Evolutionary conservation across 73 alveolate species (phyloP).

Genomic region (Paramecium sonneborni): DNA sequence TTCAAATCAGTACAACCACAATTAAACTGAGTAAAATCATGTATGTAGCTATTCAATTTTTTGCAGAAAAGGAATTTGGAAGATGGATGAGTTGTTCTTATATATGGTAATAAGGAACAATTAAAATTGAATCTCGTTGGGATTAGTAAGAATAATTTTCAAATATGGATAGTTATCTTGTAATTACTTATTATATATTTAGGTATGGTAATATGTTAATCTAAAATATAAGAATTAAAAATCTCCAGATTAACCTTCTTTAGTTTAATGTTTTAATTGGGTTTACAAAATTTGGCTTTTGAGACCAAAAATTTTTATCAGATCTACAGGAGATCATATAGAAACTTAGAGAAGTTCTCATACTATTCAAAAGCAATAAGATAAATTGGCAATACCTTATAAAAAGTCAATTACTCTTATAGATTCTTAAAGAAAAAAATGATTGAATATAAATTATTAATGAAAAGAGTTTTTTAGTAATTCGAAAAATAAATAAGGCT

Average conservation of each 20-base stretch:
- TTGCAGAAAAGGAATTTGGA: not conserved
- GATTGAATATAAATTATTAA: not conserved
- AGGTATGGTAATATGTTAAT: slow-evolving; percentile 25
- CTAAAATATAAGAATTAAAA: slow-evolving; percentile 8
- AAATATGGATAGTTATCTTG: not conserved
- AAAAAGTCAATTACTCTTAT: not conserved
- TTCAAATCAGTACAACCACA: not conserved
- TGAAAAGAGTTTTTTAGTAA: not conserved
- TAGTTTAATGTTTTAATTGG: not conserved
- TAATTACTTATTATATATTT: not conserved
- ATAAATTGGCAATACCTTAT: not conserved
- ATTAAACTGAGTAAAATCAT: not conserved
- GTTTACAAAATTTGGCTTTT: not conserved
- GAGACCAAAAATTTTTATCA: not conserved
- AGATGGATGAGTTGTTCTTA: slow-evolving; percentile 20
- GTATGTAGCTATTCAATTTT: not conserved
- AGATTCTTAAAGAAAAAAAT: not conserved
- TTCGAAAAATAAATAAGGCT: not conserved
- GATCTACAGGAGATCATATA: not conserved
- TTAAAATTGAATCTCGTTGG: slow-evolving; percentile 49
- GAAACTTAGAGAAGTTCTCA: not conserved
- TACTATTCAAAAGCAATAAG: not conserved
- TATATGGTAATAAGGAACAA: slow-evolving; percentile 9
- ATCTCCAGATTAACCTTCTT: not conserved
- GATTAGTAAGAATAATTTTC: not conserved